phyloP scores from a whole-genome alignment of 352 stramenopile genomes.

The Phytopythium delawarense region DNA sequence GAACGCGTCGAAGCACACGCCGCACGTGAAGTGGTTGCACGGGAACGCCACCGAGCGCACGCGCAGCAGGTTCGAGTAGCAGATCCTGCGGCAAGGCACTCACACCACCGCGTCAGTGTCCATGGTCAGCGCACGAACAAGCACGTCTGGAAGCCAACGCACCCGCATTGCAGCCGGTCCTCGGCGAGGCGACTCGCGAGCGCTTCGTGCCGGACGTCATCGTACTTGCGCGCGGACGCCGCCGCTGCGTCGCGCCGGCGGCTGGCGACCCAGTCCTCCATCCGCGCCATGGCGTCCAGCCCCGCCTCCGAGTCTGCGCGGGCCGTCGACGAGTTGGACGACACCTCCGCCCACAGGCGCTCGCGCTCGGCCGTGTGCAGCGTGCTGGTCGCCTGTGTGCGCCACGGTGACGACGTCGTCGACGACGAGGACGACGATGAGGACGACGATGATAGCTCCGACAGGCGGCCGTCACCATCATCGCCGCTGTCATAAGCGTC shows the following conservation, averaged over 20 bases:
- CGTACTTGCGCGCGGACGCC: constrained; percentile 38
- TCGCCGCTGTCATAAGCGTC: constrained; percentile 6
- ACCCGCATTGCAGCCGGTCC: constrained; percentile 65
- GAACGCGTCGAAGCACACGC: constrained; percentile 50
- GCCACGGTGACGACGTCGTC: background rate
- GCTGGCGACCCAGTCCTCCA: constrained; percentile 48
- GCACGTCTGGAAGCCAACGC: background rate
- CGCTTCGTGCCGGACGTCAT: constrained; percentile 39
- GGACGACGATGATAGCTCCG: background rate
- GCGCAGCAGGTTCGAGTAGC: constrained; percentile 58
- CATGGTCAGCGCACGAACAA: background rate
- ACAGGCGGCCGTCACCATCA: constrained; percentile 11
- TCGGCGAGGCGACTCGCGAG: constrained; percentile 50
- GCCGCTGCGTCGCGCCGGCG: constrained; percentile 25
- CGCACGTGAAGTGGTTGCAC: constrained; percentile 64
- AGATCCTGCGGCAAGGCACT: constrained; percentile 33
- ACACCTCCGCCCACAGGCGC: constrained; percentile 38
- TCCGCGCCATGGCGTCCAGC: constrained; percentile 31
- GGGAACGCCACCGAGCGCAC: constrained; percentile 51
- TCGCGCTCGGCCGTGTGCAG: constrained; percentile 20
- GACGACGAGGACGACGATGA: background rate
- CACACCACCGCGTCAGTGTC: background rate
- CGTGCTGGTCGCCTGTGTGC: background rate
- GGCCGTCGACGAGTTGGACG: constrained; percentile 18
- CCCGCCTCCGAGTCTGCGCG: constrained; percentile 12